A percentile compares a stretch with the other conserved stretches of the same genome.
Evolutionary conservation across 179 eudicot species (phyloP).

Genomic region (Drosera spatulata): DNA sequence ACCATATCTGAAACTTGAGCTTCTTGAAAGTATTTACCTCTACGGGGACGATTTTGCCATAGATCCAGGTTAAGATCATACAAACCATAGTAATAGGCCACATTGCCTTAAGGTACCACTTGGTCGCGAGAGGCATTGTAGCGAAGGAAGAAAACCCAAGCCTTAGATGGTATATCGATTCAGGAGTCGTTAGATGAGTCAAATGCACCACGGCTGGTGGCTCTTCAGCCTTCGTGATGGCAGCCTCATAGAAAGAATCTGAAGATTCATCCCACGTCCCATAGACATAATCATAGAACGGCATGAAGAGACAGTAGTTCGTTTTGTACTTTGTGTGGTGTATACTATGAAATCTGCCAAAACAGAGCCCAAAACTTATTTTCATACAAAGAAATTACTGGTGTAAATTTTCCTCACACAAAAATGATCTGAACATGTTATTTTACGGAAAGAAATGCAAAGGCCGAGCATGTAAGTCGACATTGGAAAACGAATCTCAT

Average conservation of each 20-base stretch:
- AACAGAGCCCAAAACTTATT: too few species aligned
- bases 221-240: slow-evolving; percentile 36
- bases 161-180: slow-evolving; percentile 18
- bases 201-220: slow-evolving; percentile 55
- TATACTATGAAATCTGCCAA: slow-evolving; percentile 57
- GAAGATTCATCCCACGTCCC: too few species aligned
- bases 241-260: slow-evolving; percentile 23
- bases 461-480: not conserved
- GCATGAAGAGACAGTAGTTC: slow-evolving; percentile 81
- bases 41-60: slow-evolving; percentile 33
- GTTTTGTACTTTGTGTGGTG: slow-evolving; percentile 88
- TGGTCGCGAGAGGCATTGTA: slow-evolving; percentile 43
- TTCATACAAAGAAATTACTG: too few species aligned
- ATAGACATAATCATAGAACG: slow-evolving; percentile 50
- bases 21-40: slow-evolving; percentile 34
- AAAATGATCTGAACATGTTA: too few species aligned
- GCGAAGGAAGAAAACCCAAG: slow-evolving; percentile 74
- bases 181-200: slow-evolving; percentile 75
- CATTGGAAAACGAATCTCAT: not conserved
- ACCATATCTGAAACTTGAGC: slow-evolving; percentile 52
- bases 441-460: too few species aligned
- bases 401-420: too few species aligned
- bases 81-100: slow-evolving; percentile 78
- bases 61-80: slow-evolving; percentile 44
- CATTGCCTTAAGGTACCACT: slow-evolving; percentile 67